Evolutionary conservation across 805 yeast genomes (phyloP).

Genomic region (Zygosaccharomyces pseudorouxii): DNA sequence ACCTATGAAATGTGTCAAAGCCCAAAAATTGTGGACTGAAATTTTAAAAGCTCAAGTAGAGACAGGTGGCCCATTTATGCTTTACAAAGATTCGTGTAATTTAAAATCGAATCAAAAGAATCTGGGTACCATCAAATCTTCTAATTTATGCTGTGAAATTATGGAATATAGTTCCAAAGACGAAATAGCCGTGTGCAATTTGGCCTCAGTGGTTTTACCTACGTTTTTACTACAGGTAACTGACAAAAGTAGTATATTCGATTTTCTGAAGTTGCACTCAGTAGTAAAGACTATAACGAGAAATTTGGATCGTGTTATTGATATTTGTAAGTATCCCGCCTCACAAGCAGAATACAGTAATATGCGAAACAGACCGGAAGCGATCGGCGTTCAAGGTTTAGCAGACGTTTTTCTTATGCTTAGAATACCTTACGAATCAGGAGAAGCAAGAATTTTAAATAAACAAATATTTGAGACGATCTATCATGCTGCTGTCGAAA

Average conservation of each 20-base stretch:
- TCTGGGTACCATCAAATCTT: conserved; percentile 86
- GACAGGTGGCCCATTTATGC: conserved; percentile 93
- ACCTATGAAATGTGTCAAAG: conserved; percentile 44
- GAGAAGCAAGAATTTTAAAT: conserved; percentile 69
- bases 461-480: conserved; percentile 89
- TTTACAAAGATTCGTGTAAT: conserved; percentile 91
- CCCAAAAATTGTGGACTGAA: conserved; percentile 88
- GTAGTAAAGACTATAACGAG: conserved; percentile 70
- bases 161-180: conserved; percentile 84
- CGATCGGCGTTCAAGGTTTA: conserved; percentile 92
- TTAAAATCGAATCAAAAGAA: conserved; percentile 84
- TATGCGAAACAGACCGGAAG: conserved; percentile 79
- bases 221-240: conserved; percentile 51
- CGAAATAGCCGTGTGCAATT: conserved; percentile 91
- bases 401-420: conserved; percentile 84
- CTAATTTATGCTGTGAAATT: conserved; percentile 91
- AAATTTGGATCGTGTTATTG: conserved; percentile 78
- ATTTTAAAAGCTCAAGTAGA: conserved; percentile 90
- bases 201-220: conserved; percentile 87
- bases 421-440: conserved; percentile 84
- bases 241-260: conserved; percentile 46
- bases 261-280: conserved; percentile 67
- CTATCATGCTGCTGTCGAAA: conserved; percentile 87
- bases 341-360: conserved; percentile 69
- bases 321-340: conserved; percentile 77